Conservation (phyloP, 106 monocot species). For the Platanthera zijinensis region DNA sequence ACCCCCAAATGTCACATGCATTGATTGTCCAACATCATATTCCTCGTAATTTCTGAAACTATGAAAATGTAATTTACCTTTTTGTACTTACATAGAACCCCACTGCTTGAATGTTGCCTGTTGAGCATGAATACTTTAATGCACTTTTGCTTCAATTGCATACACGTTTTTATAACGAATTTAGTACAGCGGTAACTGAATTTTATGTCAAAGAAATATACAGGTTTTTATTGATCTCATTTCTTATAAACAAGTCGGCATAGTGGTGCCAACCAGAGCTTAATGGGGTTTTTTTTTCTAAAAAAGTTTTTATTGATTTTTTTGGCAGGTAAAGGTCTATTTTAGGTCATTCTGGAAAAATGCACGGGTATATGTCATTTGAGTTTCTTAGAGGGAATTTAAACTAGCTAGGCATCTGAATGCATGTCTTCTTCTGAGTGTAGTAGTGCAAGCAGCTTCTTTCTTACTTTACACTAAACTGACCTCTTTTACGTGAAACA, state of each 20-base stretch:
- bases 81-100: not conserved
- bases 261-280: not conserved
- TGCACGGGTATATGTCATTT: conserved; percentile 38
- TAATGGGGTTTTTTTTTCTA: not conserved
- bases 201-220: not conserved
- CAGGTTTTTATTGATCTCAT: not conserved
- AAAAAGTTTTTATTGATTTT: conserved; percentile 19
- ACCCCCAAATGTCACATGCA: not conserved
- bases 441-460: not conserved
- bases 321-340: conserved; percentile 65
- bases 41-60: not conserved
- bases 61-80: not conserved
- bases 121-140: not conserved
- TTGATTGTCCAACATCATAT: not conserved
- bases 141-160: not conserved
- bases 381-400: conserved; percentile 7
- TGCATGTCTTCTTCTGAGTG: conserved; percentile 14
- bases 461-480: not conserved
- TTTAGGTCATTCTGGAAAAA: conserved; percentile 81
- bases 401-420: conserved; percentile 5
- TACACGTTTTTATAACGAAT: not conserved
- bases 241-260: too few relatives aligned
- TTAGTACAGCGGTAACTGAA: not conserved
- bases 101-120: not conserved
- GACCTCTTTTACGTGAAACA: conserved; percentile 19